These are phyloP conservation scores for Nicotiana sylvestris DNA, from an alignment of 257 asterid genomes.

Conservation along the genomic window DNA sequence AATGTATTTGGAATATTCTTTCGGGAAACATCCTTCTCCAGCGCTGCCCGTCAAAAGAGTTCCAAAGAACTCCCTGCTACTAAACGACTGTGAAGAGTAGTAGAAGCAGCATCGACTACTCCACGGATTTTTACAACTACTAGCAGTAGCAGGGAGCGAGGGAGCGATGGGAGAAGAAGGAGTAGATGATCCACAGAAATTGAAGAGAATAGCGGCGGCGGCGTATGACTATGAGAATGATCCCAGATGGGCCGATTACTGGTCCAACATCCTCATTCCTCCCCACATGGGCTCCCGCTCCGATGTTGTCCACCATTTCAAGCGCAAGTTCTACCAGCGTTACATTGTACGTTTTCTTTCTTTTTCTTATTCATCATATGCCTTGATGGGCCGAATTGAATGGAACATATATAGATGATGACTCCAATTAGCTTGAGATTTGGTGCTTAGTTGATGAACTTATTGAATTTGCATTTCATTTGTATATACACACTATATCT, in stretches of 20 bases:
- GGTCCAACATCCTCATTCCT: slow-evolving; percentile 93
- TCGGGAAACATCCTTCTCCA: too few relatives aligned
- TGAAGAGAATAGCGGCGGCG: slow-evolving; percentile 77
- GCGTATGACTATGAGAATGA: slow-evolving; percentile 85
- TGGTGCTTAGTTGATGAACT: neutral
- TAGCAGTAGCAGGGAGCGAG: too few relatives aligned
- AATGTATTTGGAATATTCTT: too few relatives aligned
- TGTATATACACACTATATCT: neutral
- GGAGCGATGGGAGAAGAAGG: slow-evolving; percentile 59
- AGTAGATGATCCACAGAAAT: slow-evolving; percentile 77
- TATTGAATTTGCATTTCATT: neutral
- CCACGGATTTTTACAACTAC: neutral
- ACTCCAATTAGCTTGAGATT: neutral
- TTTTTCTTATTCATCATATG: neutral
- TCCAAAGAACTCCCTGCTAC: neutral
- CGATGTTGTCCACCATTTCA: slow-evolving; percentile 82
- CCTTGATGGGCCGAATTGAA: too few relatives aligned
- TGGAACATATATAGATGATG: neutral
- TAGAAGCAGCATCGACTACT: neutral
- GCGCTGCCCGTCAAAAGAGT: too few relatives aligned
- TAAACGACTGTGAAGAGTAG: neutral
- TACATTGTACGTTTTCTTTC: slow-evolving; percentile 41
- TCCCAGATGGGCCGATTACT: slow-evolving; percentile 84
- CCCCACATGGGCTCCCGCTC: slow-evolving; percentile 77
- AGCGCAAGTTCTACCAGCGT: slow-evolving; percentile 95